A percentile compares a stretch with the other conserved stretches of the same genome.
Evolutionary conservation across 1,284 basidiomycete species (phyloP).

Genomic region (Ceratobasidium sp.): DNA sequence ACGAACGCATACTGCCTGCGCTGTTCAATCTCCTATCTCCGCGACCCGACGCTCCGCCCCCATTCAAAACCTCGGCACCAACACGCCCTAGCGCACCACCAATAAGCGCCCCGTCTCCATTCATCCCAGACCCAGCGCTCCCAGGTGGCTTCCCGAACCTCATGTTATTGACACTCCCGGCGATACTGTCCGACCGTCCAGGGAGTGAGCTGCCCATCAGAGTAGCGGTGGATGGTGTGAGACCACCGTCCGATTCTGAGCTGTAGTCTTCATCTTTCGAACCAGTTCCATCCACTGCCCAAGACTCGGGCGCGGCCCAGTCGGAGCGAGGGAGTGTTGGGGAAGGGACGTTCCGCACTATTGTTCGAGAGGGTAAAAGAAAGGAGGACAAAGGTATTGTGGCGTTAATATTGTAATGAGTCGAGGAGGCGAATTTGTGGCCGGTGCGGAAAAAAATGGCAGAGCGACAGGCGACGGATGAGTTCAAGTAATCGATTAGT

Average conservation of each 20-base stretch:
- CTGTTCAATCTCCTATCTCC: conserved; percentile 40
- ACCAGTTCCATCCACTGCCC: conserved; percentile 62
- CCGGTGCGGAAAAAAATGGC: neutral
- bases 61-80: conserved; percentile 8
- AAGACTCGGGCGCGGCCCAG: conserved; percentile 63
- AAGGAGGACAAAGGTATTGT: conserved; percentile 8
- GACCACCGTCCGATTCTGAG: conserved; percentile 48
- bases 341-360: conserved; percentile 36
- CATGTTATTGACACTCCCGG: conserved; percentile 11
- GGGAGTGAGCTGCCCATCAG: neutral
- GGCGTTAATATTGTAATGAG: no score
- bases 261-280: conserved; percentile 54
- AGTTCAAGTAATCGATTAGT: neutral
- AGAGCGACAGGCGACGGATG: neutral
- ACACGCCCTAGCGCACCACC: neutral
- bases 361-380: neutral
- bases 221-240: conserved; percentile 1
- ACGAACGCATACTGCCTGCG: conserved; percentile 43
- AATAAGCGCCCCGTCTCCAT: conserved; percentile 43
- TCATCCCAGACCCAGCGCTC: conserved; percentile 24
- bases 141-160: conserved; percentile 37
- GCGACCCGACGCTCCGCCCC: conserved; percentile 16
- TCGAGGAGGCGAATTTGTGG: no score
- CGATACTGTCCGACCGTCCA: conserved; percentile 30
- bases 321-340: conserved; percentile 49